Evolutionary conservation across 1,284 basidiomycete genomes (phyloP).

Genomic region (Pseudomicrostroma phylloplanum): DNA sequence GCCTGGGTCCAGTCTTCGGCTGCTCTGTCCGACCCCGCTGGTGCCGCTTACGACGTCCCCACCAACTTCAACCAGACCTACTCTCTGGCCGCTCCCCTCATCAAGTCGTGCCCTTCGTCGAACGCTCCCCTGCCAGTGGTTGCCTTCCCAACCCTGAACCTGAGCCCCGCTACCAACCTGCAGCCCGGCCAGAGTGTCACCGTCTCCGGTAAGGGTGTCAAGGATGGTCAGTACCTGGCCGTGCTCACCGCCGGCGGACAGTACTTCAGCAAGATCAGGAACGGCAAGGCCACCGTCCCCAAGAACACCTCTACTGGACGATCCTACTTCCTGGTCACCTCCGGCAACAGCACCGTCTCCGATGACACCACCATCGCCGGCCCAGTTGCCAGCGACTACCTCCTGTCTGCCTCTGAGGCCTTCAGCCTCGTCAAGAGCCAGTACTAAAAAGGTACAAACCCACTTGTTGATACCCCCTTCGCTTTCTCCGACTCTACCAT

Average conservation of each 20-base stretch:
- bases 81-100: constrained; percentile 52
- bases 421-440: not conserved
- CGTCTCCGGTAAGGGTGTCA: constrained; percentile 46
- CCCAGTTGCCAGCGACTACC: constrained; percentile 53
- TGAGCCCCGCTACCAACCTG: constrained; percentile 38
- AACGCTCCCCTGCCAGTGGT: constrained; percentile 55
- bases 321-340: constrained; percentile 51
- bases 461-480: too few relatives aligned
- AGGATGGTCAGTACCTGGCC: constrained; percentile 49
- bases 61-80: constrained; percentile 52
- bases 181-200: constrained; percentile 39
- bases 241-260: constrained; percentile 53
- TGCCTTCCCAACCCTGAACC: constrained; percentile 54
- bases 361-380: constrained; percentile 56
- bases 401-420: constrained; percentile 1
- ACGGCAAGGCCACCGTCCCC: constrained; percentile 51
- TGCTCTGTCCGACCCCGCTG: constrained; percentile 29
- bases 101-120: constrained; percentile 55
- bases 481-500: too few relatives aligned
- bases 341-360: constrained; percentile 49
- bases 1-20: constrained; percentile 32
- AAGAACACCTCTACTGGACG: constrained; percentile 51
- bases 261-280: constrained; percentile 32
- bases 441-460: not conserved
- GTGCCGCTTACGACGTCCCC: constrained; percentile 56